Evolutionary conservation across 1,284 basidiomycete species (phyloP).

Genomic region (Exsudoporus floridanus): DNA sequence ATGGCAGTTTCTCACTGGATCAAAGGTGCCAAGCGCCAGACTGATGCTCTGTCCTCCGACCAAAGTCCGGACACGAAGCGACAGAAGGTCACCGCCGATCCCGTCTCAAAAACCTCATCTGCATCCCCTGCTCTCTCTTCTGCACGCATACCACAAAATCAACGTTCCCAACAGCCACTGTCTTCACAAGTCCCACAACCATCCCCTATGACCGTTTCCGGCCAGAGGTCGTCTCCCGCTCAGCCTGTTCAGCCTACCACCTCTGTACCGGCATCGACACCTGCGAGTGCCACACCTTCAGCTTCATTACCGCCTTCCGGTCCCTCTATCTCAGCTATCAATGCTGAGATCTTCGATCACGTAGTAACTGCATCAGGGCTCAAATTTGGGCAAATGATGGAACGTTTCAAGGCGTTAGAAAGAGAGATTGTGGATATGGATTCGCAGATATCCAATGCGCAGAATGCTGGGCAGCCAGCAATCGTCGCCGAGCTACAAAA

Average conservation of each 20-base stretch:
- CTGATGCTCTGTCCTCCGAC: conserved; percentile 19
- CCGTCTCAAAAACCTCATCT: conserved; percentile 21
- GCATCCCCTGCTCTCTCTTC: conserved; percentile 29
- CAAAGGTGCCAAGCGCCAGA: conserved; percentile 31
- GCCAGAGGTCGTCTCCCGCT: conserved; percentile 15
- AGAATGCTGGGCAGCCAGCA: conserved; percentile 18
- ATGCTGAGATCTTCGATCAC: conserved; percentile 19
- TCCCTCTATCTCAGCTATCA: conserved; percentile 2
- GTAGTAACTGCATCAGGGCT: conserved; percentile 6
- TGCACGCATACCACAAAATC: conserved; percentile 18
- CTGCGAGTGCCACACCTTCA: conserved; percentile 12
- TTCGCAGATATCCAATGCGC: conserved; percentile 12
- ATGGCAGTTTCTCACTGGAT: conserved; percentile 15
- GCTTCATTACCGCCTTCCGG: conserved; percentile 11
- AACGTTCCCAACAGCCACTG: conserved; percentile 15
- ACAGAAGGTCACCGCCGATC: conserved; percentile 27
- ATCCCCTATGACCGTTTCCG: neutral
- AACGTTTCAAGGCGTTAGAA: conserved; percentile 23
- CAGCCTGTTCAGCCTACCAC: conserved; percentile 7
- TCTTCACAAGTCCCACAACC: conserved; percentile 16
- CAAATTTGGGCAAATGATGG: conserved; percentile 27
- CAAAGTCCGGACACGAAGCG: conserved; percentile 34
- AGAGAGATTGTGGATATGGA: conserved; percentile 12
- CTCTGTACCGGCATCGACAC: conserved; percentile 8
- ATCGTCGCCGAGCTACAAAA: conserved; percentile 14